A percentile compares a stretch with the other conserved stretches of the same genome.
Conservation (phyloP, 257 asterid genomes). For the Penstemon barbatus region DNA sequence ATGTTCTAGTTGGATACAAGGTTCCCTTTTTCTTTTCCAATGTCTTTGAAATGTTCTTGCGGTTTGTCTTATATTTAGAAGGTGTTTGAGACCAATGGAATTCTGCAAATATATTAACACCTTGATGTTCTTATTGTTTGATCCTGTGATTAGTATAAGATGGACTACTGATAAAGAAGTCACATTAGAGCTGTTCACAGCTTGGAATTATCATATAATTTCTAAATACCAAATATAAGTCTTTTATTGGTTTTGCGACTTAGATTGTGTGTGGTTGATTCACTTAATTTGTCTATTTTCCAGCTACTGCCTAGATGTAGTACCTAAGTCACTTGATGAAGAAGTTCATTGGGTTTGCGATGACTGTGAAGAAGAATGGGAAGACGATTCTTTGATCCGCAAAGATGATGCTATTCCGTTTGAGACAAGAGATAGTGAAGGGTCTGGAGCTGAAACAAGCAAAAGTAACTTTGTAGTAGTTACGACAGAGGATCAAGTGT, state of each 20-base stretch:
- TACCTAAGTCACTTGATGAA: constrained; percentile 54
- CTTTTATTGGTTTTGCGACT: neutral
- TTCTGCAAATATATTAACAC: neutral
- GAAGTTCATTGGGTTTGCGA: constrained; percentile 70
- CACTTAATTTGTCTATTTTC: constrained; percentile 9
- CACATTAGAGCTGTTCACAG: neutral
- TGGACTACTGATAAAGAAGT: neutral
- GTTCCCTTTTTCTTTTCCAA: too few species aligned
- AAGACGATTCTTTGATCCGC: neutral
- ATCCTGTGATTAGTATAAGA: neutral
- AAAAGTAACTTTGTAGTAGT: constrained; percentile 12
- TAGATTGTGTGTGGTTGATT: neutral
- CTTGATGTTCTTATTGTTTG: neutral
- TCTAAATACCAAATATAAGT: neutral
- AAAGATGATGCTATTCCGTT: neutral
- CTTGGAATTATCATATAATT: too few species aligned
- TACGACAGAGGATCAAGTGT: constrained; percentile 1
- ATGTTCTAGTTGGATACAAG: too few species aligned
- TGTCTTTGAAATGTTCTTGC: neutral
- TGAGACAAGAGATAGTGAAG: neutral
- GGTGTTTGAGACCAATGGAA: neutral
- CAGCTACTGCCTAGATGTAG: constrained; percentile 66
- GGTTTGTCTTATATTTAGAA: neutral
- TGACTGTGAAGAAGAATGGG: constrained; percentile 38
- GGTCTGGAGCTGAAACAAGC: neutral